A percentile compares a stretch with the other conserved stretches of the same genome.
Conservation (phyloP, 768 basidiomycete genomes). For the Lenzites betulinus region DNA sequence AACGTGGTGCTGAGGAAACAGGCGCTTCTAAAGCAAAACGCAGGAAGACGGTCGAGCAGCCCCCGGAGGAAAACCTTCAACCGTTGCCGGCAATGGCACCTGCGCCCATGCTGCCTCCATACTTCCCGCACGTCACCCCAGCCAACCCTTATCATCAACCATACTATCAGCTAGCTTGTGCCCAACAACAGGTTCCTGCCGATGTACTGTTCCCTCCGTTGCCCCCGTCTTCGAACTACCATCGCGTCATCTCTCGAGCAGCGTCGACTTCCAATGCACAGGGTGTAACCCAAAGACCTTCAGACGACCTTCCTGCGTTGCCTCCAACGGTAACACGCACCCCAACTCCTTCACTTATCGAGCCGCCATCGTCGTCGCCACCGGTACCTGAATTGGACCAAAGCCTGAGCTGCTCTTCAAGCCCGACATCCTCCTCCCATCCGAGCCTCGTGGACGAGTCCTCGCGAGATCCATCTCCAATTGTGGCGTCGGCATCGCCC, state of each 20-base stretch:
- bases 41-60: slow-evolving; percentile 28
- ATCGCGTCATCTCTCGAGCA: slow-evolving; percentile 25
- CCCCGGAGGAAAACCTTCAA: slow-evolving; percentile 9
- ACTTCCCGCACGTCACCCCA: slow-evolving; percentile 28
- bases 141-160: slow-evolving; percentile 69
- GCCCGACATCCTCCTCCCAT: slow-evolving; percentile 47
- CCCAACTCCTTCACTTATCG: slow-evolving; percentile 14
- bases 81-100: slow-evolving; percentile 21
- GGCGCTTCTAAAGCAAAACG: slow-evolving; percentile 31
- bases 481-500: neutral
- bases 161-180: slow-evolving; percentile 64
- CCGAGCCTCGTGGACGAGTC: slow-evolving; percentile 13
- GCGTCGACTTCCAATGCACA: slow-evolving; percentile 13
- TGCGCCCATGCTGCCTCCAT: slow-evolving; percentile 31
- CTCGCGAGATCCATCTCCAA: slow-evolving; percentile 13
- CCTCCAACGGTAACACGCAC: neutral
- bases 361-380: slow-evolving; percentile 29
- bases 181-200: slow-evolving; percentile 51
- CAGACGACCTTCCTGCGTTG: too few relatives aligned
- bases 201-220: slow-evolving; percentile 77
- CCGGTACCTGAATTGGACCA: slow-evolving; percentile 66
- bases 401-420: slow-evolving; percentile 66
- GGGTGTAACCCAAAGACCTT: neutral
- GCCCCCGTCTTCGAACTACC: slow-evolving; percentile 51
- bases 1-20: slow-evolving; percentile 36